Conservation (phyloP, 768 basidiomycete genomes). For the Tephrocybe rancida region DNA sequence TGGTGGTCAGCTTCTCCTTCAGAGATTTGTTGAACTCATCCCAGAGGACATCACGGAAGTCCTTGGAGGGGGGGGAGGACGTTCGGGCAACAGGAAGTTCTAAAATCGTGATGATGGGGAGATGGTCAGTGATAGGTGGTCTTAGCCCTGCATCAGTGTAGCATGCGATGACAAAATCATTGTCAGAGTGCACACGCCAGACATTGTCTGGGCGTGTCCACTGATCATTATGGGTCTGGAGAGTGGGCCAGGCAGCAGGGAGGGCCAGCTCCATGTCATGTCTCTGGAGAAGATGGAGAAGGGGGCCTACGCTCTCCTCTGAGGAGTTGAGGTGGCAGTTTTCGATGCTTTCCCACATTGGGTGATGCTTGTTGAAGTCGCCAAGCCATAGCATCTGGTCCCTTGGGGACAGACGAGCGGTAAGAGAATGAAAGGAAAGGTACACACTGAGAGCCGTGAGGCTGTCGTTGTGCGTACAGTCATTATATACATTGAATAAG, state of each 20-base stretch:
- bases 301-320: background rate
- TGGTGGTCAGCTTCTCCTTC: too few relatives aligned
- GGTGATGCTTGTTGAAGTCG: slow-evolving; percentile 8
- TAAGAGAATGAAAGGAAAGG: background rate
- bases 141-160: background rate
- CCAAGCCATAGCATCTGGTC: background rate
- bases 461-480: slow-evolving; percentile 5
- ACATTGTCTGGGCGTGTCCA: slow-evolving; percentile 12
- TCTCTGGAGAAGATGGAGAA: background rate
- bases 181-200: background rate
- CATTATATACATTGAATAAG: slow-evolving; percentile 10
- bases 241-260: background rate
- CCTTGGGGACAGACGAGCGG: background rate
- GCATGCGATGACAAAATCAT: background rate
- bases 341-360: slow-evolving; percentile 2
- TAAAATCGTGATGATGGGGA: slow-evolving; percentile 28
- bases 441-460: background rate
- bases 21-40: slow-evolving; percentile 17
- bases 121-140: slow-evolving; percentile 31
- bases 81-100: slow-evolving; percentile 13
- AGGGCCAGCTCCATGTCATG: slow-evolving; percentile 6
- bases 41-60: slow-evolving; percentile 27
- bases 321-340: slow-evolving; percentile 11
- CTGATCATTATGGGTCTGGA: background rate
- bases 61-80: background rate